Evolutionary conservation across 495 filamentous ascomycete genomes (phyloP).

Genomic region (Apiosordaria backusii): DNA sequence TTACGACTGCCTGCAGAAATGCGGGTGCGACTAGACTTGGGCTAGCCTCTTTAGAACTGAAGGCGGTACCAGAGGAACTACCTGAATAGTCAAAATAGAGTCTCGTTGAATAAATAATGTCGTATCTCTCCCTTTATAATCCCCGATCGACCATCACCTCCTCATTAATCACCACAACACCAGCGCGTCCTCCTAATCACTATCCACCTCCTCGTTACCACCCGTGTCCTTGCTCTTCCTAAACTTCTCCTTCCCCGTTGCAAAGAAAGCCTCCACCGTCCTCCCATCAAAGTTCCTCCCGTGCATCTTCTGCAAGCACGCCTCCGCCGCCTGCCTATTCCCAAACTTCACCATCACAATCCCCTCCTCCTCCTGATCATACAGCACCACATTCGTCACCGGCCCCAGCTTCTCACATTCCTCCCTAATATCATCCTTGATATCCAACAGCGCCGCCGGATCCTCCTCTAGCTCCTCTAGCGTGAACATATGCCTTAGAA

Average conservation of each 20-base stretch:
- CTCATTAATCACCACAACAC: too few species aligned
- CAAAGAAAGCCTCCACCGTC: conserved; percentile 72
- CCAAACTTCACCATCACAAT: conserved; percentile 79
- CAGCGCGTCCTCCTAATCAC: conserved; percentile 11
- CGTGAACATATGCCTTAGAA: conserved; percentile 94
- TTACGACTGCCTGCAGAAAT: background rate
- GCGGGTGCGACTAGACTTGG: background rate
- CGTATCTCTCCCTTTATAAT: background rate
- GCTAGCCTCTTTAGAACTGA: too few species aligned
- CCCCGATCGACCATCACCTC: too few species aligned
- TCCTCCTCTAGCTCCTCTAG: conserved; percentile 82
- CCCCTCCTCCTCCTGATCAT: conserved; percentile 82
- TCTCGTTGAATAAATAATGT: background rate
- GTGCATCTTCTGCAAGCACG: conserved; percentile 73
- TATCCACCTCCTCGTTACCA: conserved; percentile 39
- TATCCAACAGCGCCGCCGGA: conserved; percentile 76
- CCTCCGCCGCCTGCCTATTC: conserved; percentile 63
- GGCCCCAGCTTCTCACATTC: conserved; percentile 83
- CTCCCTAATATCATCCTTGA: conserved; percentile 89
- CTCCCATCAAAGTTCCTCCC: conserved; percentile 74
- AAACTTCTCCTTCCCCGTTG: conserved; percentile 72
- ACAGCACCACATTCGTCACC: conserved; percentile 88
- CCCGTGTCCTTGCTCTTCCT: conserved; percentile 57
- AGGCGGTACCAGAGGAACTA: too few species aligned
- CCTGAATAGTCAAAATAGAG: background rate